These are phyloP conservation scores for Silybum marianum DNA, from an alignment of 129 eudicot species.

Conservation along the genomic window DNA sequence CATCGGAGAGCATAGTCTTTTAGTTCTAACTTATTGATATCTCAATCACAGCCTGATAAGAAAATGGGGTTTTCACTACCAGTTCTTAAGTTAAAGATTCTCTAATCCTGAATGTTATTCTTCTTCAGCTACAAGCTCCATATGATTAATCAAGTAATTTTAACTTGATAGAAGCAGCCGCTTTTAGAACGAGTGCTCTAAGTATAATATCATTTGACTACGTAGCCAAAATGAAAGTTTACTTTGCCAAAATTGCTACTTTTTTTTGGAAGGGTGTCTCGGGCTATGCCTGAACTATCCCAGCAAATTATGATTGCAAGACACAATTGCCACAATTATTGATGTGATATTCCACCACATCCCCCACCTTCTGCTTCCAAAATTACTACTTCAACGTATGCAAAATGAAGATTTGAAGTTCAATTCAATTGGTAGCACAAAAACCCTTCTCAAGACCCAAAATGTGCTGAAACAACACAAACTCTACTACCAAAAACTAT, in stretches of 20 bases:
- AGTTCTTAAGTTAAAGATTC: background rate
- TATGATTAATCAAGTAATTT: no score
- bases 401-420: background rate
- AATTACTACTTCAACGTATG: background rate
- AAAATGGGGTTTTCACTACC: background rate
- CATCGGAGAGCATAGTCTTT: background rate
- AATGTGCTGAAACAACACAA: background rate
- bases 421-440: background rate
- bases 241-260: background rate
- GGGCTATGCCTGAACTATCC: no score
- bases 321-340: no score
- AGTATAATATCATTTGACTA: no score
- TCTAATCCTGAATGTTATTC: background rate
- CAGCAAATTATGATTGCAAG: no score
- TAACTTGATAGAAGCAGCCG: background rate
- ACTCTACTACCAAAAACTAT: slow-evolving; percentile 8
- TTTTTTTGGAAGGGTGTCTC: no score
- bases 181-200: background rate
- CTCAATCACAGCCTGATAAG: no score
- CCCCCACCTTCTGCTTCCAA: no score
- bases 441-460: slow-evolving; percentile 7
- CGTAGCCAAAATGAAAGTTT: background rate
- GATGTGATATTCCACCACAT: no score
- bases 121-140: background rate
- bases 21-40: background rate